Conservation (phyloP, 192 early-diverging fungal genomes). For the Entomortierella chlamydospora region DNA sequence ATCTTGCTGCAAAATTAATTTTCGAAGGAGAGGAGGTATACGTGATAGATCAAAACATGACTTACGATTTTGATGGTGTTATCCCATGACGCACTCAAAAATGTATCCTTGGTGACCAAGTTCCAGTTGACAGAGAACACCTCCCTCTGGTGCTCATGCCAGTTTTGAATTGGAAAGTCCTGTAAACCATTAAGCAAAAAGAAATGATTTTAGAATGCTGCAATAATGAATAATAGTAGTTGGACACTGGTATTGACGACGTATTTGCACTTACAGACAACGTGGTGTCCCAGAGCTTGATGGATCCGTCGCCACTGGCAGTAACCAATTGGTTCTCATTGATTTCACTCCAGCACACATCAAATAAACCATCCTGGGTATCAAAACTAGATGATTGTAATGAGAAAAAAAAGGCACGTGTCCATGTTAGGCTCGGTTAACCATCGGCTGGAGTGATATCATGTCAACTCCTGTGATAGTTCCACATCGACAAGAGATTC, state of each 20-base stretch:
- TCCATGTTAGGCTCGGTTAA: neutral
- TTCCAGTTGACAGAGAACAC: conserved; percentile 98
- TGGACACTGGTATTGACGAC: neutral
- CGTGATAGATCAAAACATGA: neutral
- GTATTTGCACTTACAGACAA: conserved; percentile 69
- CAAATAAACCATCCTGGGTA: conserved; percentile 97
- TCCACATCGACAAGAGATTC: neutral
- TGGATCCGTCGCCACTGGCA: conserved; percentile 92
- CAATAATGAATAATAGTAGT: no score
- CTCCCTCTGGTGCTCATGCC: conserved; percentile 94
- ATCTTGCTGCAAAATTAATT: no score
- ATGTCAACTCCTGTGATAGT: neutral
- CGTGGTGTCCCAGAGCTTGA: conserved; percentile 95
- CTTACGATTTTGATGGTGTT: conserved; percentile 89
- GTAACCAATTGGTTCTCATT: conserved; percentile 96
- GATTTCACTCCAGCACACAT: conserved; percentile 93
- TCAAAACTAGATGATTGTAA: conserved; percentile 74
- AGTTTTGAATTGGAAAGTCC: conserved; percentile 90
- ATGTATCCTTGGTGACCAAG: conserved; percentile 86
- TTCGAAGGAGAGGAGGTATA: no score
- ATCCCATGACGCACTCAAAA: conserved; percentile 96
- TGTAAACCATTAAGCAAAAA: conserved; percentile 36
- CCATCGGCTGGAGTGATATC: neutral
- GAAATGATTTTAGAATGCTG: neutral
- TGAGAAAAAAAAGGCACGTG: neutral